Evolutionary conservation across 1,139 yeast species (phyloP), one percentile per base, ranked within the genome.

Genomic region (Debaryomycetaceae sp.): DNA sequence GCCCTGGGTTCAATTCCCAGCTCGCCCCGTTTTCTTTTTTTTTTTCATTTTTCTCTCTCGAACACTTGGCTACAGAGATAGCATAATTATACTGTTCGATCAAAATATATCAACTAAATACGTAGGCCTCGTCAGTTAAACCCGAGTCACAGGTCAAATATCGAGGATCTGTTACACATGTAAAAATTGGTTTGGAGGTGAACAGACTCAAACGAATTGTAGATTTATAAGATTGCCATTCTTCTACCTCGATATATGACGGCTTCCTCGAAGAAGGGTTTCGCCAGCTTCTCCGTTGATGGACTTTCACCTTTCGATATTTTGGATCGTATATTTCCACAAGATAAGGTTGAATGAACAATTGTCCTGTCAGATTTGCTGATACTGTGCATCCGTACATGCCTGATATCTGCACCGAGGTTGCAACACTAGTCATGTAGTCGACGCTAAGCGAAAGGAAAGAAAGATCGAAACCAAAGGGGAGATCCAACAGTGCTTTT

Each of bases 301-400:
- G 19, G 7, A 50, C 38, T 3, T 22, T 17, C 7, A 51, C 31
- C 17, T 33, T 36, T 19, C 63, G 44, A 28, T 33, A 34, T 34
- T 38, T 28, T 4, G 53, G 49, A 11, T 50, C 42, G 1, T 35
- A 38, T n/a, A 51, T 38, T 37, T 48, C 48, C 2, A 44, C 31
- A 22, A 41, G 45, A 15, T 42, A 46, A 3, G 59, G 53, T 36
- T 48, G 55, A 34, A 57, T 37, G 31, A 54, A 52, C 7, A 54
- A 41, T 43, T 58, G 61, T 3, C 63, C 63, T 3, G 50, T 46
- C 6, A 34, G 14, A 8, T 58, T 59, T 30, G 47, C 44, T 0
- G 51, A 47, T 24, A 59, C 44, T 3, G 36, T 41, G 35, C 63
- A 59, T 8, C 41, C 35, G 34, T 50, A 58, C 5, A 46, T n/a